A percentile compares a stretch with the other conserved stretches of the same genome.
Conservation (phyloP, 768 basidiomycete genomes). For the Boletales sp. region DNA sequence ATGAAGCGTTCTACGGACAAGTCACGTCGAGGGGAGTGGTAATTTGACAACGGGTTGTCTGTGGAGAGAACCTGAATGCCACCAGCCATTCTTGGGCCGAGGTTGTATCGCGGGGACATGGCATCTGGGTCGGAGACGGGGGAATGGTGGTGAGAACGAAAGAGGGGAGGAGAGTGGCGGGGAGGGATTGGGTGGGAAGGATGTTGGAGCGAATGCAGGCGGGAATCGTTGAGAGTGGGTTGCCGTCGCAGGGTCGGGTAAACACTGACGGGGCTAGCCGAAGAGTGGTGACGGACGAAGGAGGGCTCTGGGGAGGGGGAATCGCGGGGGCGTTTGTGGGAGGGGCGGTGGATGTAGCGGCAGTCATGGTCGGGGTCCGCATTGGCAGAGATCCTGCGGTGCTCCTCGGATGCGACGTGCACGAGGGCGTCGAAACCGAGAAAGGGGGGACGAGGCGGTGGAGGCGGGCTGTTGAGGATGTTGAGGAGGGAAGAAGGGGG, state of each 20-base stretch:
- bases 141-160: constrained; percentile 11
- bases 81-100: constrained; percentile 27
- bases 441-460: constrained; percentile 12
- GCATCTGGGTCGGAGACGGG: constrained; percentile 4
- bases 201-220: constrained; percentile 13
- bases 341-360: not conserved
- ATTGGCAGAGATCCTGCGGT: constrained; percentile 42
- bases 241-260: constrained; percentile 25
- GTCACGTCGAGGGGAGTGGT: constrained; percentile 13
- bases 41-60: constrained; percentile 12
- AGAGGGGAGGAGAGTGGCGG: constrained; percentile 17
- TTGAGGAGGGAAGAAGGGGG: no score
- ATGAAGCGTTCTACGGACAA: constrained; percentile 11
- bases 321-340: constrained; percentile 22
- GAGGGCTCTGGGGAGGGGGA: constrained; percentile 13
- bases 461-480: no score
- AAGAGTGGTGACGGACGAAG: constrained; percentile 12
- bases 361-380: constrained; percentile 17
- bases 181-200: constrained; percentile 8
- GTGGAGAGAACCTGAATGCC: constrained; percentile 21
- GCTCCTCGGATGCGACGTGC: constrained; percentile 67
- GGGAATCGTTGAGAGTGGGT: constrained; percentile 4
- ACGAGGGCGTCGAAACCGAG: constrained; percentile 63
- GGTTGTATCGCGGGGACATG: constrained; percentile 18
- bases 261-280: constrained; percentile 18